Evolutionary conservation across 2,329 filamentous ascomycete species (phyloP).

Genomic region (Geosmithia putterillii): DNA sequence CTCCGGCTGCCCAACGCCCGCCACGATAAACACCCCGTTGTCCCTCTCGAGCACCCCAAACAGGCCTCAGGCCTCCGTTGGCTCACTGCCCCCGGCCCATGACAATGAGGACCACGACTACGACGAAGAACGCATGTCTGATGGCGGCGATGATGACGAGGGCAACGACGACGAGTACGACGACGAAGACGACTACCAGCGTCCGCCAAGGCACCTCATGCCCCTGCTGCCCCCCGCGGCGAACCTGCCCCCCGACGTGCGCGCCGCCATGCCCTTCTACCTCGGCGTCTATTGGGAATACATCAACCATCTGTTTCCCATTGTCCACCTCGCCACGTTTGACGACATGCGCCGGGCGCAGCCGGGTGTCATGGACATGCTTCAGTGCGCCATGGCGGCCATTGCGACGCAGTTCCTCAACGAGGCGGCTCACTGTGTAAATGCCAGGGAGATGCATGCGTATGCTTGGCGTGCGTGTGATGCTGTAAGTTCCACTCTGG

Average conservation of each 20-base stretch:
- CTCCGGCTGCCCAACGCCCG: neutral
- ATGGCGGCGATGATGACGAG: too few relatives aligned
- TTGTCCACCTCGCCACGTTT: conserved; percentile 35
- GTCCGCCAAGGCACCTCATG: neutral
- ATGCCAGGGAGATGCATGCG: conserved; percentile 36
- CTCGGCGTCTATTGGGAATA: conserved; percentile 41
- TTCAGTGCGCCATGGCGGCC: conserved; percentile 45
- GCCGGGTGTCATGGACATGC: conserved; percentile 25
- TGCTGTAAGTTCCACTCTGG: conserved; percentile 28
- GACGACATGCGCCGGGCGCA: conserved; percentile 17
- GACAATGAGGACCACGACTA: too few relatives aligned
- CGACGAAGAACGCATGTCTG: too few relatives aligned
- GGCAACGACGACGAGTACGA: too few relatives aligned
- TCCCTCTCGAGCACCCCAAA: too few relatives aligned
- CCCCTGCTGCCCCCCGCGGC: neutral
- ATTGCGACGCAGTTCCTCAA: conserved; percentile 38
- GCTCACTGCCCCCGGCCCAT: too few relatives aligned
- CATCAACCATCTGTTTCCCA: conserved; percentile 33
- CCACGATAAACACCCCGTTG: too few relatives aligned
- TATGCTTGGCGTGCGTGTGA: conserved; percentile 37
- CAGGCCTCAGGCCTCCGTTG: too few relatives aligned
- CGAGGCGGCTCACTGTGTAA: conserved; percentile 34
- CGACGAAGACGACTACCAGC: neutral
- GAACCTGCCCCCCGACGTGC: conserved; percentile 11
- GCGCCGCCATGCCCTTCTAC: conserved; percentile 34